Evolutionary conservation across 441 rosid species (phyloP), one percentile per base, ranked within the genome.

Genomic region (Manihot esculenta): DNA sequence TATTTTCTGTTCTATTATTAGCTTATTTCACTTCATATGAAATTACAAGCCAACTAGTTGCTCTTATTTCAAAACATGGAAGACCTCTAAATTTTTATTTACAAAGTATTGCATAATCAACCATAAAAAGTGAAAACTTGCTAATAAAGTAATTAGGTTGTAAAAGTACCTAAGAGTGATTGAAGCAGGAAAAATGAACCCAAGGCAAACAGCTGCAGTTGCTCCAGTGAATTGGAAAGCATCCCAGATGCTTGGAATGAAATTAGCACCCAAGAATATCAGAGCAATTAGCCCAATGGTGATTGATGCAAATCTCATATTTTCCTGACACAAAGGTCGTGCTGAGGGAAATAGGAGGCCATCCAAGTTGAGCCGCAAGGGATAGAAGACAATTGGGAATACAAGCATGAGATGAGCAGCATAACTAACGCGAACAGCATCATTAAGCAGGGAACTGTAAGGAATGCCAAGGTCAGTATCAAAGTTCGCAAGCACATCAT

Each of bases 141-240:
- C 30, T 10, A 33, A n/a, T 57, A 1, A 33, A 68, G 21, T 7
- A 10, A 51, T 23, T 8, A 47, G 12, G 51, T 26, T 21, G 69
- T 23, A 66, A 48, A 48, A 87, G 85, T 70, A 92, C 99, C 86
- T 88, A 30, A 94, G 94, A 24, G 96, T 82, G 54, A 94, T 74
- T 59, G 96, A 80, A 33, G 99, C 98, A 0, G 99, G 99, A 79
- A 94, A 94, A 45, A 94, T 94, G 87, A 92, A 94, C 20, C 97
- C 98, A 26, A 90, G 85, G 83, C 99, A 92, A 77, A 94, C 98
- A 6, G 97, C 97, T 58, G 99, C 96, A 27, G 99, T 92, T 18
- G 99, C 97, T 58, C 97, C 99, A 44, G 97, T 92, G 81, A 94
- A 94, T 56, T 94, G 99, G 86, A 94, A 94, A 70, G 97, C 99